Base-by-base conservation (phyloP, 345 rosid genomes). In the Syzygium jambos region DNA sequence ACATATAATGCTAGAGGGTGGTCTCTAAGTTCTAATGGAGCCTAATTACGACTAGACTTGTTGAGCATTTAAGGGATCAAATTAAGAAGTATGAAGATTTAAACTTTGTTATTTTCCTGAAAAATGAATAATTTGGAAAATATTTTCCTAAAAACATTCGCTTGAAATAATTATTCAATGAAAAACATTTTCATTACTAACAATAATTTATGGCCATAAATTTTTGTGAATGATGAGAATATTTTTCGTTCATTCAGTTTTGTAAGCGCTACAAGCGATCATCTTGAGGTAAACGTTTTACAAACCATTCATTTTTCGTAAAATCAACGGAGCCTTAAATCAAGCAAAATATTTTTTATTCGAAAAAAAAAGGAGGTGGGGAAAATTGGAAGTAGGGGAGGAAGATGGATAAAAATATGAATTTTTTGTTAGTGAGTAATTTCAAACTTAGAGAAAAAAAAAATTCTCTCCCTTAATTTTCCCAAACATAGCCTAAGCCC, bases 31-130 rank as follows among this genome's bases (percentile, higher is more conserved):
- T 14, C 41, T 15, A 63, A 29, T 29, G 21, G 21, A 29, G 41
- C 21, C 77, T 7, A 63, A 14, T 29, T 63, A 5, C 2, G 5
- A 15, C 77, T n/a, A 1, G 2, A n/a, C 34, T n/a, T 3, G 34
- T 61, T 61, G 19, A 61, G 19, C 38, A n/a, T 61, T 61, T 61
- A 61, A 1, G 0, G 30, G 17, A 34, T n/a, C 9, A 29, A n/a
- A n/a, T 14, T n/a, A 61, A 61, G 38, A n/a, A n/a, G 73, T 13
- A 30, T 14, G 9, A 6, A n/a, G 30, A 63, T 14, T 15, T 16
- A 63, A 63, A 1, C 21, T 63, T 0, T 7, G 0, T 9, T 63
- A 29, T 0, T 63, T 63, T 29, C 0, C 2, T 0, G 3, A 29
- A 63, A 63, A 63, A 6, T 29, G 5, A 29, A 63, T 65, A 15